Percentiles rank a stretch among this genome's conserved stretches.
These are phyloP conservation scores for Vaccinium vitisidaea DNA, from an alignment of 148 eudicot species.

Conservation along the genomic window DNA sequence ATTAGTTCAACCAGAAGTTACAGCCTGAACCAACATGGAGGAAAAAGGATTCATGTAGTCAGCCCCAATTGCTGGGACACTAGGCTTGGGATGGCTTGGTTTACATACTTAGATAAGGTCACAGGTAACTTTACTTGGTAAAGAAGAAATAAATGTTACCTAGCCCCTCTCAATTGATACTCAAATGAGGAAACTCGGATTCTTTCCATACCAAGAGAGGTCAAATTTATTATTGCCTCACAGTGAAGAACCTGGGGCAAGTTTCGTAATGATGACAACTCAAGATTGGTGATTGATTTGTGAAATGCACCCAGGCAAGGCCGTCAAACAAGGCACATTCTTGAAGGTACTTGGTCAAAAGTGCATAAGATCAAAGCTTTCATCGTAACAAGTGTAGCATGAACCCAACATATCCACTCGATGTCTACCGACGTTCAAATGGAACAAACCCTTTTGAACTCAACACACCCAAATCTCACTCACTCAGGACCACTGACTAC, in stretches of 20 bases:
- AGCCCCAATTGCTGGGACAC: neutral
- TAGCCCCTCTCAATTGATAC: neutral
- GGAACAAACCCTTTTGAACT: neutral
- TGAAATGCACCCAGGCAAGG: slow-evolving; percentile 1
- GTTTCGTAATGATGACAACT: neutral
- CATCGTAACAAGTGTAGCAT: neutral
- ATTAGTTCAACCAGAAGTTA: too few relatives aligned
- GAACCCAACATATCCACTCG: neutral
- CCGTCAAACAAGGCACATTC: neutral
- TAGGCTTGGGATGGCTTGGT: neutral
- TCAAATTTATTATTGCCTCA: neutral
- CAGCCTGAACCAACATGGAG: too few relatives aligned
- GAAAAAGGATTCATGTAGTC: too few relatives aligned
- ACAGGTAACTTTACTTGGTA: neutral
- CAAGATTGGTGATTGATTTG: neutral
- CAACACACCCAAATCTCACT: neutral
- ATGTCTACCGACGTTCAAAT: neutral
- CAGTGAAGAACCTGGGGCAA: neutral
- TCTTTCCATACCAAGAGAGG: neutral
- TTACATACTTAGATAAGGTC: neutral
- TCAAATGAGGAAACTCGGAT: too few relatives aligned
- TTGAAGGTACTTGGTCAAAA: neutral
- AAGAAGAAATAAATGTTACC: neutral
- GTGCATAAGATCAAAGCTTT: slow-evolving; percentile 5
- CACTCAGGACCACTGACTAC: neutral